A percentile compares a stretch with the other conserved stretches of the same genome.
These are phyloP conservation scores for Rhizopogon vulgaris DNA, from an alignment of 768 basidiomycete genomes.

Conservation along the genomic window DNA sequence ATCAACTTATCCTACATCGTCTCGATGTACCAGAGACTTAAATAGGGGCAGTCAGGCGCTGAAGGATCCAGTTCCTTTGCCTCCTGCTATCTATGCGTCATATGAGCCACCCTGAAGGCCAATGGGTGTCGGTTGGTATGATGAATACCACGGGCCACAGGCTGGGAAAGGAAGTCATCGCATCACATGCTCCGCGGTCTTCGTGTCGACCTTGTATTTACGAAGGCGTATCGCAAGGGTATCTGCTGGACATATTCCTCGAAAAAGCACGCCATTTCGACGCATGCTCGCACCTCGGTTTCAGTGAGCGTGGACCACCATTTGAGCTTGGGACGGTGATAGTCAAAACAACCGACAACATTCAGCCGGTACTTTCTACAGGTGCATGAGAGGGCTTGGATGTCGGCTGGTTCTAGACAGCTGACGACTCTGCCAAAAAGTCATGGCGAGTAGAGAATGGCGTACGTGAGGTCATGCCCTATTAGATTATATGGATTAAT, in stretches of 20 bases:
- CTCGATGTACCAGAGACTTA: no score
- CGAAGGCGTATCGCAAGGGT: no score
- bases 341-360: not conserved
- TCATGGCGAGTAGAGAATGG: no score
- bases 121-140: no score
- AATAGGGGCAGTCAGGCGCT: no score
- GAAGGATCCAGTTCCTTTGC: no score
- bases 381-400: not conserved
- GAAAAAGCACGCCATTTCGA: not conserved
- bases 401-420: not conserved
- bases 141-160: not conserved
- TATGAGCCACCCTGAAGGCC: no score
- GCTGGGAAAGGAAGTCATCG: not conserved
- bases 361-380: not conserved
- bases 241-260: not conserved
- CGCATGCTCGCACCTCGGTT: not conserved
- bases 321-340: not conserved
- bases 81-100: no score
- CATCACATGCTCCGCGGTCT: not conserved
- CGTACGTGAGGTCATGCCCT: no score
- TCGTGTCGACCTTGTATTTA: not conserved
- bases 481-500: no score
- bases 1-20: no score
- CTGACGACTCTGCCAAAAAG: not conserved
- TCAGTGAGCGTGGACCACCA: not conserved